Conservation (phyloP, 2,329 filamentous ascomycete genomes). For the Talaromyces sp. region DNA sequence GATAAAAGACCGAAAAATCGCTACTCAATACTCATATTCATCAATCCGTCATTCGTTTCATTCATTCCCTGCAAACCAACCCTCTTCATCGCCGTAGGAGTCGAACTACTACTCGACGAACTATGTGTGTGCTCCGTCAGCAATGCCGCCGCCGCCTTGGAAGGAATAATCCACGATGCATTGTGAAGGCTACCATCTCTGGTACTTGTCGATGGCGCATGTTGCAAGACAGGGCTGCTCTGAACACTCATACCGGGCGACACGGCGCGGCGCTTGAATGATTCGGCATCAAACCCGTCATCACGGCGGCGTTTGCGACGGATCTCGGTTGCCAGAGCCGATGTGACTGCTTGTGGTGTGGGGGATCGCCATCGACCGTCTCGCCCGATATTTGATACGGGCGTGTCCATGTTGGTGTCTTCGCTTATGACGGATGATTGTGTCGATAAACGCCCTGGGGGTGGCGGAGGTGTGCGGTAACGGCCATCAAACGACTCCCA, state of each 20-base stretch:
- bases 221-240: conserved; percentile 75
- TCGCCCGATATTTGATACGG: conserved; percentile 33
- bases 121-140: conserved; percentile 38
- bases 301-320: conserved; percentile 78
- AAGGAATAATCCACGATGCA: conserved; percentile 63
- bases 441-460: conserved; percentile 53
- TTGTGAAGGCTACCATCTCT: conserved; percentile 50
- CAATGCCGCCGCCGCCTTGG: conserved; percentile 52
- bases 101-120: conserved; percentile 40
- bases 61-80: conserved; percentile 88
- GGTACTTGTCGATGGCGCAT: conserved; percentile 64
- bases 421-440: conserved; percentile 45
- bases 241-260: conserved; percentile 87
- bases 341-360: conserved; percentile 36
- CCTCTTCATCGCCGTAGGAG: conserved; percentile 53
- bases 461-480: conserved; percentile 60
- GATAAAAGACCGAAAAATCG: neutral
- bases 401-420: conserved; percentile 37
- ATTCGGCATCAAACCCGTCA: conserved; percentile 81
- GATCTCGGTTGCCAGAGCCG: conserved; percentile 64
- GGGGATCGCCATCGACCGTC: conserved; percentile 33
- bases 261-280: conserved; percentile 86
- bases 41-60: conserved; percentile 89
- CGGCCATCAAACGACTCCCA: conserved; percentile 76
- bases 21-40: conserved; percentile 94